Conservation (phyloP, 2,329 filamentous ascomycete genomes). For the Intubia oerlemansii region DNA sequence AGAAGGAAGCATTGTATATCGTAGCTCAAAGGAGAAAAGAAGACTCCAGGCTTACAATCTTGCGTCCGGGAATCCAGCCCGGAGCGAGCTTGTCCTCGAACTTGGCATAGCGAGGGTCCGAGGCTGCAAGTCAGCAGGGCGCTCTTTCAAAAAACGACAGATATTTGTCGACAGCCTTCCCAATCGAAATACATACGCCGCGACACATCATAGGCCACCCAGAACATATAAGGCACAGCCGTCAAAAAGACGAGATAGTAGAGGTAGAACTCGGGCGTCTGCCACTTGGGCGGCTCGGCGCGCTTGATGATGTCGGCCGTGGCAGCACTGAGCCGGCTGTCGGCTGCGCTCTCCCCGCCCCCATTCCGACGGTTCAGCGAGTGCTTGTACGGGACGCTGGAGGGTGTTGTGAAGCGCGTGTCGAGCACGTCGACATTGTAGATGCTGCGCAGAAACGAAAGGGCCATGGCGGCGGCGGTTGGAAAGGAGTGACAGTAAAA, state of each 20-base stretch:
- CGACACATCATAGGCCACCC: conserved; percentile 70
- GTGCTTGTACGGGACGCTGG: conserved; percentile 42
- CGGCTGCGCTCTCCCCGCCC: conserved; percentile 13
- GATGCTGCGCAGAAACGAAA: conserved; percentile 30
- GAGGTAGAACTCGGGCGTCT: conserved; percentile 62
- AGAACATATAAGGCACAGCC: conserved; percentile 72
- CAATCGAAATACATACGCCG: conserved; percentile 32
- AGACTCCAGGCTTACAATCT: conserved; percentile 48
- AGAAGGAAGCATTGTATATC: too few relatives aligned
- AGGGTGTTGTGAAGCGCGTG: conserved; percentile 36
- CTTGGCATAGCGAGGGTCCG: conserved; percentile 59
- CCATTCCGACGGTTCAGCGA: too few relatives aligned
- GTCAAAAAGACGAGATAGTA: conserved; percentile 52
- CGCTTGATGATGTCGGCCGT: conserved; percentile 11
- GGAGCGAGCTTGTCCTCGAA: conserved; percentile 49
- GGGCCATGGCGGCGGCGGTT: too few relatives aligned
- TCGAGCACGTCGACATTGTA: conserved; percentile 24
- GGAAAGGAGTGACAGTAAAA: too few relatives aligned
- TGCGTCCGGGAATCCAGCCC: conserved; percentile 84
- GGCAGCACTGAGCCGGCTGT: not conserved
- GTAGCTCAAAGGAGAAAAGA: not conserved
- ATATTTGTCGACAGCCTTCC: too few relatives aligned
- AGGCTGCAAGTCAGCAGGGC: too few relatives aligned
- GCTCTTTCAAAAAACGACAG: too few relatives aligned
- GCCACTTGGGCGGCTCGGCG: conserved; percentile 54